Evolutionary conservation across 805 yeast genomes (phyloP), one percentile per base, ranked within the genome.

Genomic region (Soucietia sequanensis): DNA sequence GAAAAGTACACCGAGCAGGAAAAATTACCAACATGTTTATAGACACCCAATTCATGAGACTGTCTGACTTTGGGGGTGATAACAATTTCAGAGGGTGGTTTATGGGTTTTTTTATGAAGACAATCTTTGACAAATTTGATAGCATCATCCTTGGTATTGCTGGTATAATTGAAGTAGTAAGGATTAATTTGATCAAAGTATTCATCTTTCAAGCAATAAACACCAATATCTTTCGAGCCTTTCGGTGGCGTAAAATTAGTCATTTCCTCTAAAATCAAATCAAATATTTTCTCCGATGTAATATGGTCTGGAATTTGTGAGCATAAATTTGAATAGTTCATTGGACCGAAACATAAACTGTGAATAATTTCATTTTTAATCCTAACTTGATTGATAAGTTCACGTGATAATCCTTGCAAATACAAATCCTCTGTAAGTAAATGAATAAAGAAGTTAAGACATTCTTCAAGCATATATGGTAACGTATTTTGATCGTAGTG

Each of bases 71-170:
- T 65, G 0, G 95, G 95, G 5, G 71, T 69, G 6, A 86, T 65
- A 12, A 72, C 80, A 4, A 81, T 68, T 3, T 78, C 78, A 3
- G 71, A 64, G 14, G 62, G 42, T 1, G 69, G 61, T 3, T 65
- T 52, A 0, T 66, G 57, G 1, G 60, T 58, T 17, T 60, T 50
- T 36, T 68, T 62, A 7, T 75, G 68, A 26, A 72, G 56, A 18
- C 73, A 54, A 22, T 73, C 75, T 46, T 81, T 80, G 20, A 85
- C 60, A 4, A 78, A 60, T 29, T 71, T 73, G 37, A 84, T 82
- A 5, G 95, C 91, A 40, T 88, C 96, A 36, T 88, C 96, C 35
- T 91, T 75, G 34, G 79, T 80, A 46, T 88, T 88, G 0, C 91
- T 64, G 0, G 84, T 68, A 47, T 83, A 84, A 47, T 88, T 89